phyloP scores from a whole-genome alignment of 768 basidiomycete species.

The Phanerodontia chrysosporium region DNA sequence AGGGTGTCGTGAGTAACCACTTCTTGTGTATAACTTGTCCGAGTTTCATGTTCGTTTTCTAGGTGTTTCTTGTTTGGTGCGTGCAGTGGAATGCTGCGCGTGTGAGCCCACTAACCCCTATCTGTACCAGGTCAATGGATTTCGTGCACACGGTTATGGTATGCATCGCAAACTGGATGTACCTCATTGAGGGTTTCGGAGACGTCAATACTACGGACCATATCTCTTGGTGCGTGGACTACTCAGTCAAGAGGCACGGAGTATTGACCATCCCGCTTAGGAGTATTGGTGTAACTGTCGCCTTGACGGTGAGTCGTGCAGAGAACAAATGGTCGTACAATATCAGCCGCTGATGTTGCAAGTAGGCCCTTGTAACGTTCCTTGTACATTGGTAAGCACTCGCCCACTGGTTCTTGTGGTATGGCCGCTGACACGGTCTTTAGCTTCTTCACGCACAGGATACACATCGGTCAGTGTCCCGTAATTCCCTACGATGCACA shows the following conservation, averaged over 20 bases:
- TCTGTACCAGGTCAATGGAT: conserved; percentile 16
- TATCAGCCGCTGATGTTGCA: background rate
- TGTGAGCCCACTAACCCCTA: background rate
- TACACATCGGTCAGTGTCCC: conserved; percentile 2
- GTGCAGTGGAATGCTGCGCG: background rate
- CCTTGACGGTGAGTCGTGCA: conserved; percentile 6
- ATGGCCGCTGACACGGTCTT: background rate
- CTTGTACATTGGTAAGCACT: background rate
- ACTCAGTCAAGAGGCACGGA: background rate
- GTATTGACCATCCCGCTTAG: background rate
- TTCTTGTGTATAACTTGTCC: background rate
- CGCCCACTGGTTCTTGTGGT: background rate
- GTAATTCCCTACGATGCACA: background rate
- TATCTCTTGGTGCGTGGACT: conserved; percentile 17
- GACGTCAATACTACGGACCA: conserved; percentile 13
- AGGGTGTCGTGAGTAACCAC: conserved; percentile 15
- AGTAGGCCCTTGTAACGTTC: conserved; percentile 11
- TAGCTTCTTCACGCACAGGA: conserved; percentile 16
- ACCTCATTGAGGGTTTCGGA: conserved; percentile 20
- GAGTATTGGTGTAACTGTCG: conserved; percentile 11
- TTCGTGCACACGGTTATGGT: conserved; percentile 20
- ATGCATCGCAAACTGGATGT: conserved; percentile 20
- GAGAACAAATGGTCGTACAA: background rate
- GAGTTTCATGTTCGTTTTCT: background rate
- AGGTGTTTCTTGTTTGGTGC: conserved; percentile 8